Evolutionary conservation across 2,329 filamentous ascomycete genomes (phyloP).

Genomic region (Pseudogymnoascus sp.): DNA sequence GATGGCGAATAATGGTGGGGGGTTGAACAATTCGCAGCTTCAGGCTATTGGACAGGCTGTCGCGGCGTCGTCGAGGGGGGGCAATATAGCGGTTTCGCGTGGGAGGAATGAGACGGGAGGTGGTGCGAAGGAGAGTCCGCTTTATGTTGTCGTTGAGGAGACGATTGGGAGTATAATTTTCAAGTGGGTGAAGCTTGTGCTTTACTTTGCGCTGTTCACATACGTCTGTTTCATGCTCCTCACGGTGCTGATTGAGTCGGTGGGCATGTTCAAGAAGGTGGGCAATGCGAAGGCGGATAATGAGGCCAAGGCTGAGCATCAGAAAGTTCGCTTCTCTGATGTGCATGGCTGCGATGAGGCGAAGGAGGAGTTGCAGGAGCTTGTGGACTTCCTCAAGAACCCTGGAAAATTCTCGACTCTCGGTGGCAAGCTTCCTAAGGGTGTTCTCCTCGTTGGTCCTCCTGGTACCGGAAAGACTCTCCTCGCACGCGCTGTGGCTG

Average conservation of each 20-base stretch:
- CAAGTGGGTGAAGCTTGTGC: conserved; percentile 82
- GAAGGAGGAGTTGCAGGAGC: conserved; percentile 93
- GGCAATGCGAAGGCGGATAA: conserved; percentile 56
- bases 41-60: conserved; percentile 77
- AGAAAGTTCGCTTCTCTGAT: conserved; percentile 83
- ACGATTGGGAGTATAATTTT: conserved; percentile 71
- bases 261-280: conserved; percentile 71
- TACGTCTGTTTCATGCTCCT: conserved; percentile 75
- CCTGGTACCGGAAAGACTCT: conserved; percentile 97
- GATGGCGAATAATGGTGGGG: conserved; percentile 25
- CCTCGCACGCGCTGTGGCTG: conserved; percentile 87
- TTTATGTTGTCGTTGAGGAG: conserved; percentile 94
- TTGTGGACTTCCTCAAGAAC: conserved; percentile 92
- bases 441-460: conserved; percentile 87
- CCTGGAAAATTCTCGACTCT: conserved; percentile 89
- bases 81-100: conserved; percentile 46
- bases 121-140: conserved; percentile 72
- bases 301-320: conserved; percentile 86
- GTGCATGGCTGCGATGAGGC: conserved; percentile 97
- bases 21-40: conserved; percentile 52
- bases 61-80: conserved; percentile 60
- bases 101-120: conserved; percentile 43
- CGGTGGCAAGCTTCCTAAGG: conserved; percentile 93
- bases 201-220: conserved; percentile 67
- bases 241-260: conserved; percentile 72